phyloP scores from a whole-genome alignment of 2,329 filamentous ascomycete species.

The Mollisia scopiformis region DNA sequence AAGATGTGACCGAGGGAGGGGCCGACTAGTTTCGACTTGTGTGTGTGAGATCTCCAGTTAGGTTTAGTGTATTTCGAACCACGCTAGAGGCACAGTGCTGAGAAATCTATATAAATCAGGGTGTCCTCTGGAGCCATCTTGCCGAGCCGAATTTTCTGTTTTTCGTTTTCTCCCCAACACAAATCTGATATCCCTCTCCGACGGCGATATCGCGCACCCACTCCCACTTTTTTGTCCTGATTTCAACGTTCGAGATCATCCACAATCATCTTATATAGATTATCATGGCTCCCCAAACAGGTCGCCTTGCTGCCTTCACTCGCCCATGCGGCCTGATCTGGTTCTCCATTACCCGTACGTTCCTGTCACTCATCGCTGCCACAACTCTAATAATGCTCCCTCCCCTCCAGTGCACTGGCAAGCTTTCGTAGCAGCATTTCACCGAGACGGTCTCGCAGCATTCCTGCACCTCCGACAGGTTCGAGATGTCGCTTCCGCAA shows the following conservation, averaged over 20 bases:
- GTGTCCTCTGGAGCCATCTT: too few species aligned
- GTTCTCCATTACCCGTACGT: constrained; percentile 22
- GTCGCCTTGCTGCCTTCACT: constrained; percentile 18
- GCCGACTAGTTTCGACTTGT: too few species aligned
- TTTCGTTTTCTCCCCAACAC: constrained; percentile 8
- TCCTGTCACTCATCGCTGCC: constrained; percentile 2
- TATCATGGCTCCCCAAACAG: constrained; percentile 6
- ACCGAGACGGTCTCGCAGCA: constrained; percentile 26
- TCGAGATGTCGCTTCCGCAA: constrained; percentile 30
- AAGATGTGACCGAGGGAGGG: too few species aligned
- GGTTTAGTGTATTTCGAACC: too few species aligned
- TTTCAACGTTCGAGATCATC: constrained; percentile 5
- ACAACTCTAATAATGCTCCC: constrained; percentile 18
- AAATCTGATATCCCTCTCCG: neutral
- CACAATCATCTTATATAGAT: constrained; percentile 7
- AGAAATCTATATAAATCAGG: too few species aligned
- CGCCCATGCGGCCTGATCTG: constrained; percentile 16
- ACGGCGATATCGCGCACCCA: constrained; percentile 3
- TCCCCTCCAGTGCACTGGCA: constrained; percentile 24
- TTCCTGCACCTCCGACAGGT: constrained; percentile 19
- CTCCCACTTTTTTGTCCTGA: neutral
- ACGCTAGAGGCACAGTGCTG: too few species aligned
- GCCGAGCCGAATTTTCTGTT: neutral
- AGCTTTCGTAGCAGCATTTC: constrained; percentile 24
- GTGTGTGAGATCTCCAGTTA: too few species aligned